A percentile compares a stretch with the other conserved stretches of the same genome.
Conservation (phyloP, 2,329 filamentous ascomycete genomes). For the Colletotrichum chrysophilum region DNA sequence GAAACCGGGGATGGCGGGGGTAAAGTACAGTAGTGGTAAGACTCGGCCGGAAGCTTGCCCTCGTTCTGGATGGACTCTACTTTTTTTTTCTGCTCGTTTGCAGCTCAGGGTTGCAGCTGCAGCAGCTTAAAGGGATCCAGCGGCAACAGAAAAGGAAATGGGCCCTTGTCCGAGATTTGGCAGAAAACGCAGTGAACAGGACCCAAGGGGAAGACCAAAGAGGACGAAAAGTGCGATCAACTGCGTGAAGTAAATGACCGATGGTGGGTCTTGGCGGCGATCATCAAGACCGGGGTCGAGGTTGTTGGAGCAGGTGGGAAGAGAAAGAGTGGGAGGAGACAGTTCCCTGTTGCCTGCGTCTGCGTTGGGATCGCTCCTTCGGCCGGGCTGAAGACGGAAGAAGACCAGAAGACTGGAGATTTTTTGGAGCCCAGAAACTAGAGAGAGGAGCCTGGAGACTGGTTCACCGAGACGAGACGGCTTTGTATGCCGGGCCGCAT, state of each 20-base stretch:
- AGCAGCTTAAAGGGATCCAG: constrained; percentile 12
- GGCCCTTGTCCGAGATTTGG: constrained; percentile 1
- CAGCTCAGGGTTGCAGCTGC: constrained; percentile 13
- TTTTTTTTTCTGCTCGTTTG: not conserved
- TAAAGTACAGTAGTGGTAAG: not conserved
- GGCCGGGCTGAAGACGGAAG: not conserved
- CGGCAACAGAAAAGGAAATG: not conserved
- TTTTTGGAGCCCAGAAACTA: not conserved
- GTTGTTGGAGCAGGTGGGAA: not conserved
- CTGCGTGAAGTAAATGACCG: constrained; percentile 23
- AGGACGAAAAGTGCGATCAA: constrained; percentile 18
- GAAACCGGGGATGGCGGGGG: constrained; percentile 12
- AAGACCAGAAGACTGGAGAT: not conserved
- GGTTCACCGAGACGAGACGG: not conserved
- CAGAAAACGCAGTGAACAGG: constrained; percentile 2
- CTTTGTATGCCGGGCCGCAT: not conserved
- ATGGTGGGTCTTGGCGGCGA: constrained; percentile 22
- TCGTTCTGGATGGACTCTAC: not conserved
- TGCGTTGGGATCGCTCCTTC: not conserved
- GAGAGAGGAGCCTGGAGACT: not conserved
- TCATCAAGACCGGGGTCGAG: constrained; percentile 20
- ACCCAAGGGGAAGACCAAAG: constrained; percentile 1
- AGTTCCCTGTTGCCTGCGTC: not conserved
- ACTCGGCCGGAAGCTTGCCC: not conserved
- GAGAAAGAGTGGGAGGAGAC: not conserved